Conservation (phyloP, 1,284 basidiomycete species). For the Neonothopanus nambi region DNA sequence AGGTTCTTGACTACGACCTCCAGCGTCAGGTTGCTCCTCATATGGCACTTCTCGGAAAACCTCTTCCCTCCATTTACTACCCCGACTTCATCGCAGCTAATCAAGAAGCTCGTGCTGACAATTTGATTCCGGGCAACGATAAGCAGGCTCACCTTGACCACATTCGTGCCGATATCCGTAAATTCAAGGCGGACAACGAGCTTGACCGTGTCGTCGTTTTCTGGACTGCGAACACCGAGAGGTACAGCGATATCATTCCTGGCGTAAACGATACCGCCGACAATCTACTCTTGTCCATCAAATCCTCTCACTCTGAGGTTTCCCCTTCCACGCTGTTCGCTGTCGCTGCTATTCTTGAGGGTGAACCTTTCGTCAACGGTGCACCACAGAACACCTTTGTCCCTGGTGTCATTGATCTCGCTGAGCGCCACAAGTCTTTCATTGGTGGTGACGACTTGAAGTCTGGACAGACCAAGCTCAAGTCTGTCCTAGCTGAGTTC, state of each 20-base stretch:
- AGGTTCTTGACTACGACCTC: conserved; percentile 96
- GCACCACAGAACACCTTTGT: conserved; percentile 99
- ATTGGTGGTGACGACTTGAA: conserved; percentile 99
- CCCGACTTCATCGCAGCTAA: conserved; percentile 97
- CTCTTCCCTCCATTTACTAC: conserved; percentile 95
- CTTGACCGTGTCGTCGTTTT: conserved; percentile 91
- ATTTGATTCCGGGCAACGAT: conserved; percentile 82
- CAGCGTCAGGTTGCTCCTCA: conserved; percentile 92
- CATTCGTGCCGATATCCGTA: conserved; percentile 90
- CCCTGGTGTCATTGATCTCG: conserved; percentile 91
- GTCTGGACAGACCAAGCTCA: conserved; percentile 92
- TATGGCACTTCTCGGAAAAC: conserved; percentile 81
- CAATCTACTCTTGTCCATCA: conserved; percentile 83
- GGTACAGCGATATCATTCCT: conserved; percentile 92
- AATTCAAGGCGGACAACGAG: conserved; percentile 84
- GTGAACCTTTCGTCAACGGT: conserved; percentile 95
- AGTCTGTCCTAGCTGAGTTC: conserved; percentile 96
- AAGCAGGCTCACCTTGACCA: conserved; percentile 93
- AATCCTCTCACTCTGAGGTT: conserved; percentile 86
- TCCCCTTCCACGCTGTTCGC: conserved; percentile 96
- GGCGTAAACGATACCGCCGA: conserved; percentile 97
- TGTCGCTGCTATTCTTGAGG: conserved; percentile 94
- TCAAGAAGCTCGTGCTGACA: conserved; percentile 95
- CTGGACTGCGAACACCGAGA: conserved; percentile 99
- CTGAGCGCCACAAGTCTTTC: conserved; percentile 88